These are phyloP conservation scores for Alternaria sp. DNA, from an alignment of 2,329 filamentous ascomycete genomes.

Conservation along the genomic window DNA sequence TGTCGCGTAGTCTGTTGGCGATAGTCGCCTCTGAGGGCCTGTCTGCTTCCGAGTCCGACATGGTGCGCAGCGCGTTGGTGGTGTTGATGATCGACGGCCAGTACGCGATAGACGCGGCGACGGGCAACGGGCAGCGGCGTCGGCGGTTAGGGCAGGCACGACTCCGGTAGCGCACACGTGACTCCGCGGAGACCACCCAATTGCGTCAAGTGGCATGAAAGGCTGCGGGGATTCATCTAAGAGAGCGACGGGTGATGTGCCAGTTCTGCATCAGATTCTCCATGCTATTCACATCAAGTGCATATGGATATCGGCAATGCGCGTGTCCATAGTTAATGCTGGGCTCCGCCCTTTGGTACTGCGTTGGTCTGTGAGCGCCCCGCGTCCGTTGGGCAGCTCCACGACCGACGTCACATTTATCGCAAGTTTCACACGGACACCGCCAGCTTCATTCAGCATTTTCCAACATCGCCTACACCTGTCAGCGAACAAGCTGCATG, in stretches of 20 bases:
- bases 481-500: slow-evolving; percentile 21
- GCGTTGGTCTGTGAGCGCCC: slow-evolving; percentile 14
- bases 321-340: not conserved
- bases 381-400: slow-evolving; percentile 13
- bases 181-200: slow-evolving; percentile 15
- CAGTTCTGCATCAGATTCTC: not conserved
- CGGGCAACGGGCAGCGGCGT: not conserved
- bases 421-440: slow-evolving; percentile 16
- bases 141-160: slow-evolving; percentile 23
- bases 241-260: not conserved
- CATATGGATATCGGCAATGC: not conserved
- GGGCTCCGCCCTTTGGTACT: slow-evolving; percentile 4
- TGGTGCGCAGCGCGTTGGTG: slow-evolving; percentile 27
- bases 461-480: slow-evolving; percentile 10
- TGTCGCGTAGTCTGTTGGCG: slow-evolving; percentile 51
- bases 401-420: slow-evolving; percentile 37
- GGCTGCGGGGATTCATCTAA: not conserved
- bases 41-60: slow-evolving; percentile 43
- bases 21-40: slow-evolving; percentile 50
- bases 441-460: slow-evolving; percentile 10
- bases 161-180: slow-evolving; percentile 24
- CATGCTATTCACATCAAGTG: not conserved
- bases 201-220: slow-evolving; percentile 12
- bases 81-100: slow-evolving; percentile 13
- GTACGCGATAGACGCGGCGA: slow-evolving; percentile 12